Base-by-base conservation (phyloP, 306 rosid species). In the Prunus armeniaca region DNA sequence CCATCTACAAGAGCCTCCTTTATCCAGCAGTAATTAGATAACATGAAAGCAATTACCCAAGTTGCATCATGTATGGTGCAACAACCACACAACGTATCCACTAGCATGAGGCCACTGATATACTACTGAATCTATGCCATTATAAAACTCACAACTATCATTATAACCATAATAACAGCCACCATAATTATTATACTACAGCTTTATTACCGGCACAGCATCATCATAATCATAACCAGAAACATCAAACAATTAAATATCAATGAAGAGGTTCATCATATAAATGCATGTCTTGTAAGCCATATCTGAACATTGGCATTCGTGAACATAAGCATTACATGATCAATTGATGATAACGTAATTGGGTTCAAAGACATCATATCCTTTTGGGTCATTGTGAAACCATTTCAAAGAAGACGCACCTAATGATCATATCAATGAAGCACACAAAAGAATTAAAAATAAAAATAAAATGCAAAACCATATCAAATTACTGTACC, bases 401-500 rank as follows among this genome's bases (percentile, higher is more conserved):
- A 38, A 12, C 6, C 67, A 11, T 63, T 41, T 12, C 1, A 45
- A 3, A 10, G 9, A 20, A 55, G 47, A 45, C 46, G 47, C 20
- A 11, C 27, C 64, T 3, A 18, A 58, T 20, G 69, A 43, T 60
- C n/a, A 25, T 34, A 30, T 55, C 24, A 55, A 55, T 19, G 34
- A 34, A 32, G 52, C 9, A 41, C 45, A 57, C 24, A 41, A 34
- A 50, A 51, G 50, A 67, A 38, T 32, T 30, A 32, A 32, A 32
- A 34, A 5, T 38, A 38, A 38, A 38, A 38, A 7, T 38, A 38
- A 38, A 38, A 38, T 27, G 46, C 22, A 56, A 79, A 57, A 54
- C 50, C 2, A 32, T 51, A 10, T 28, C 41, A 34, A 61, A 65
- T 20, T 50, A 58, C 28, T 34, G 6, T 91, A 96, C 99, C 98